A percentile compares a stretch with the other conserved stretches of the same genome.
Evolutionary conservation across 345 rosid genomes (phyloP).

Genomic region (Geranium brycei): DNA sequence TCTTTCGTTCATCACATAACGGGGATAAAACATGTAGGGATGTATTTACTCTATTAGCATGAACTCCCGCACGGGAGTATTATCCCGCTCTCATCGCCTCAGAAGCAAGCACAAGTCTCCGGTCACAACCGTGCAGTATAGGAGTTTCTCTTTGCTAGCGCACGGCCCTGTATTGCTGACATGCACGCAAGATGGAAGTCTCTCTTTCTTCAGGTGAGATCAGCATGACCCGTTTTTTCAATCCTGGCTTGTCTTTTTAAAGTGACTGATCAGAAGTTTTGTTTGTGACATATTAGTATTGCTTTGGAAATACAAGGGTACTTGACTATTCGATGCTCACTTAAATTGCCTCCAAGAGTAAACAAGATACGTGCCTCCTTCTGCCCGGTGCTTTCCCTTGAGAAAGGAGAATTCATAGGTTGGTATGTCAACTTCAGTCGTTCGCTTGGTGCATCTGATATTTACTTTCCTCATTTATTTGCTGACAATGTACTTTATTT

Average conservation of each 20-base stretch:
- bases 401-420: constrained; percentile 94
- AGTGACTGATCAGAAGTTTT: constrained; percentile 5
- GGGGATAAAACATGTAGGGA: constrained; percentile 40
- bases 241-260: neutral
- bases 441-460: neutral
- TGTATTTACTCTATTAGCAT: constrained; percentile 62
- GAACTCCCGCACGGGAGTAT: constrained; percentile 64
- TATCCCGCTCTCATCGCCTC: constrained; percentile 73
- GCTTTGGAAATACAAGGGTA: constrained; percentile 76
- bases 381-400: constrained; percentile 83
- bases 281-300: constrained; percentile 42
- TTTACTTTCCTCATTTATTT: neutral
- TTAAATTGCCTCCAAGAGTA: constrained; percentile 55
- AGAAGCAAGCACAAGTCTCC: constrained; percentile 56
- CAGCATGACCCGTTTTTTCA: neutral
- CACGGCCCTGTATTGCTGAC: constrained; percentile 83
- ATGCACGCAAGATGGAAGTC: constrained; percentile 77
- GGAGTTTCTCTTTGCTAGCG: constrained; percentile 86
- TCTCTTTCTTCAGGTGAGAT: constrained; percentile 78
- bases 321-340: constrained; percentile 73
- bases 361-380: constrained; percentile 70
- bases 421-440: constrained; percentile 4
- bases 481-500: constrained; percentile 7
- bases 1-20: neutral
- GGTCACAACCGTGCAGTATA: constrained; percentile 73